Evolutionary conservation across 805 yeast genomes (phyloP), one percentile per base, ranked within the genome.

Genomic region (Saturnispora besseyi): DNA sequence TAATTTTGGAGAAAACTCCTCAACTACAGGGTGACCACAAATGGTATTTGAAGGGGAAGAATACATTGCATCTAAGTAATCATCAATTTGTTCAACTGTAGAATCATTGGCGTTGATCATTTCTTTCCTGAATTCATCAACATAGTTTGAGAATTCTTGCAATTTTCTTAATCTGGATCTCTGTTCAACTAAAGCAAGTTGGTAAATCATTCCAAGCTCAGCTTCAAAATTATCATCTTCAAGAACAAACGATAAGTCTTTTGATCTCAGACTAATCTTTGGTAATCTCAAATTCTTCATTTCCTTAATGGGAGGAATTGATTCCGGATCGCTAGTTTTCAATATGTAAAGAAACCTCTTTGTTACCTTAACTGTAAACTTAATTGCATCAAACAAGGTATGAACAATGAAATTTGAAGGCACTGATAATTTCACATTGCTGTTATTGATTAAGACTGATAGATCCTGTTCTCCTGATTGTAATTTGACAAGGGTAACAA

Each of bases 351-450:
- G 60, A 53, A 83, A 69, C 55, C 87, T 95, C 52, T 75, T 77
- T 11, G 82, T 62, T 0, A 87, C 75, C 62, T 90, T 90, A 46
- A 73, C 72, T 38, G 82, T 66, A 0, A 88, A 80, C 18, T 87
- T 75, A 13, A 85, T 67, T 57, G 85, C 85, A 58, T 90, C 96
- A 58, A 90, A 79, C n/a, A 90, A 75, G 24, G 81, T 76, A 66
- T 86, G 87, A 49, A 87, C 79, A 46, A 85, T 72, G 60, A 86
- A 86, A 48, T 80, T 79, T 62, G 83, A 78, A 0, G 97, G 96
- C 46, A 88, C 71, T 24, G 71, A 70, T 41, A 83, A 61, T 48
- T 81, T 74, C 56, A 78, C 69, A 9, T 68, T 66, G 7, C 57
- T 57, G 31, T 74, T 62, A 1, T 49, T 52, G 18, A 71, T 55